Evolutionary conservation across 2,329 filamentous ascomycete species (phyloP), one percentile per base, ranked within the genome.

Genomic region (Dryadomyces quercivorus): DNA sequence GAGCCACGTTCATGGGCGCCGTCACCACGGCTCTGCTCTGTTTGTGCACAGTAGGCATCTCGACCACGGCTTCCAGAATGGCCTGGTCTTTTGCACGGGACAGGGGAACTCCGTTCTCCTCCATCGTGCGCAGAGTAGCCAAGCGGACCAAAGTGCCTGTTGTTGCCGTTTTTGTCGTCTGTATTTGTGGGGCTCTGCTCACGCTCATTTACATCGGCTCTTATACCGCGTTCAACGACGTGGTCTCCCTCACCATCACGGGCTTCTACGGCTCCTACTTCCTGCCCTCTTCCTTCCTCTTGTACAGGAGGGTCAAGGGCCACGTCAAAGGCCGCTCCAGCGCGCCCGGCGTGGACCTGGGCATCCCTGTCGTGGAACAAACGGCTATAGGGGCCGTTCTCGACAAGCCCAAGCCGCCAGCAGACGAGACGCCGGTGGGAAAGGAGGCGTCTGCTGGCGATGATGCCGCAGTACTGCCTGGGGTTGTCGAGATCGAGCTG

Each of bases 21-120:
- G 26, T 31, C 26, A 31, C 26, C 4, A 31, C 26, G 4, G 26
- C 26, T 31, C 8, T 76, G 21, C 65, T 72, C 4, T 70, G 71
- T 2, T 72, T 69, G 22, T 72, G 72, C 40, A 74, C 71, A 6
- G 73, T 78, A 9, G 74, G 74, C 0, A 74, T 77, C 57, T 70
- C 81, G 0, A 76, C 75, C 0, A 75, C 80, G 0, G 76, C 78
- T 0, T 80, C 78, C 0, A 70, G 78, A 10, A 63, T 75, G 9
- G 55, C 71, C 12, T 75, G 53, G 53, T 63, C 72, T 2, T 75
- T 76, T 68, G 73, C 74, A 3, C 66, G 73, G 50, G 74, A 75
- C 55, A 65, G 67, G 7, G 71, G 72, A 1, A 63, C 73, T 6
- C 71, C 71, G 0, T 71, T 66, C 51, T 65, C 67, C 2, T 40